These are phyloP conservation scores for Stereocaulon alpinum DNA, from an alignment of 495 filamentous ascomycete genomes.

Conservation along the genomic window DNA sequence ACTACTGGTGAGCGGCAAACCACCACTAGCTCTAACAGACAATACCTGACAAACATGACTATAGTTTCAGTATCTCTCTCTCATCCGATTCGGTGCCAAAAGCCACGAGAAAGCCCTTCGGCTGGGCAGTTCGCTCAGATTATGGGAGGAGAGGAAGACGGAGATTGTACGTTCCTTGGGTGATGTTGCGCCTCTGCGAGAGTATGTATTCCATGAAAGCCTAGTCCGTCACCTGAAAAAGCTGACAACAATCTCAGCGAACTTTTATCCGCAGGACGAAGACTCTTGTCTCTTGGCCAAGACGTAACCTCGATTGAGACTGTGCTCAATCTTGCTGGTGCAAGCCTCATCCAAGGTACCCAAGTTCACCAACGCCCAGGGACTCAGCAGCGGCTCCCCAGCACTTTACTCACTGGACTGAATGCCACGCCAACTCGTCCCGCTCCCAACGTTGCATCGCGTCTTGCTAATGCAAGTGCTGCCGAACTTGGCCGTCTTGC, in stretches of 20 bases:
- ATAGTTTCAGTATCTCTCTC: slow-evolving; percentile 35
- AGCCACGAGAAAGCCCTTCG: slow-evolving; percentile 12
- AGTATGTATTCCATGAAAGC: slow-evolving; percentile 8
- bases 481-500: slow-evolving; percentile 13
- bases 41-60: background rate
- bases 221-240: background rate
- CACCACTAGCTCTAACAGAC: background rate
- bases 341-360: slow-evolving; percentile 3
- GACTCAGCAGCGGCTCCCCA: background rate
- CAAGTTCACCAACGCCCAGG: background rate
- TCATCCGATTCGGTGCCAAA: slow-evolving; percentile 24
- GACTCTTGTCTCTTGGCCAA: slow-evolving; percentile 13
- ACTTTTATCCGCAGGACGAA: slow-evolving; percentile 14
- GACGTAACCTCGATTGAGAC: slow-evolving; percentile 20
- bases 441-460: slow-evolving; percentile 7
- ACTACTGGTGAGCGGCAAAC: slow-evolving; percentile 24
- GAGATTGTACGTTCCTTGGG: slow-evolving; percentile 17
- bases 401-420: background rate
- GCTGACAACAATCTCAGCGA: slow-evolving; percentile 5
- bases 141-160: slow-evolving; percentile 18
- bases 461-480: slow-evolving; percentile 16
- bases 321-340: slow-evolving; percentile 11
- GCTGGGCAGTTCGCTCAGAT: slow-evolving; percentile 7
- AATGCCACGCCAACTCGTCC: background rate
- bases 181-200: slow-evolving; percentile 12